Percentiles rank a stretch among this genome's conserved stretches.
These are phyloP conservation scores for Heimioporus sp. DNA, from an alignment of 768 basidiomycete genomes.

Conservation along the genomic window DNA sequence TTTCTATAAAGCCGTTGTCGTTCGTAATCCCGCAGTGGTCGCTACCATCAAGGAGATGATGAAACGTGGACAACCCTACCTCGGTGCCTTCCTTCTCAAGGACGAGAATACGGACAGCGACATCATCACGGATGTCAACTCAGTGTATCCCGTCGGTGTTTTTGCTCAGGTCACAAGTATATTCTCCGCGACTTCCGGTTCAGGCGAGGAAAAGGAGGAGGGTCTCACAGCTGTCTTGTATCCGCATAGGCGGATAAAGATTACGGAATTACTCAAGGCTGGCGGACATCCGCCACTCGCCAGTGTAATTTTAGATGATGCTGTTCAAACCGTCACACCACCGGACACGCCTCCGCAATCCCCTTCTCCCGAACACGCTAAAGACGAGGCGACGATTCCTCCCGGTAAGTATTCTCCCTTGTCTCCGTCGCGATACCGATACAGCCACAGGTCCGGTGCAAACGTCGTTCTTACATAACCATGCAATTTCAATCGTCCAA, in stretches of 20 bases:
- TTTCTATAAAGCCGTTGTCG: conserved; percentile 97
- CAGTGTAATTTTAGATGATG: conserved; percentile 38
- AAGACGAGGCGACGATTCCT: conserved; percentile 22
- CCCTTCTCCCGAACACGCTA: conserved; percentile 16
- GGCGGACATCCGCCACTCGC: conserved; percentile 42
- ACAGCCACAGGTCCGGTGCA: conserved; percentile 56
- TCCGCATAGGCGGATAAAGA: conserved; percentile 86
- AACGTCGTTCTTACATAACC: conserved; percentile 81
- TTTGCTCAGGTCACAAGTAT: conserved; percentile 97
- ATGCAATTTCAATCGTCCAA: conserved; percentile 83
- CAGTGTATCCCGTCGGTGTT: conserved; percentile 91
- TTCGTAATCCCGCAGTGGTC: conserved; percentile 88
- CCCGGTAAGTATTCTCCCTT: conserved; percentile 14
- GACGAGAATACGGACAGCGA: conserved; percentile 92
- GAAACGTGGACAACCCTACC: conserved; percentile 93
- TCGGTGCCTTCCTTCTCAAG: conserved; percentile 95
- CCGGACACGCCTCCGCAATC: conserved; percentile 39
- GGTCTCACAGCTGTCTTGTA: conserved; percentile 94
- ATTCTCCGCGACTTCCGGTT: conserved; percentile 58
- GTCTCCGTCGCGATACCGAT: neutral
- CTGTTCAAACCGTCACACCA: conserved; percentile 43
- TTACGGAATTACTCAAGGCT: conserved; percentile 81
- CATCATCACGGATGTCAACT: conserved; percentile 82
- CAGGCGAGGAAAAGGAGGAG: conserved; percentile 72
- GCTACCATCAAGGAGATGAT: conserved; percentile 95